Conservation (phyloP, 2,329 filamentous ascomycete genomes). For the Botrytis galanthina region DNA sequence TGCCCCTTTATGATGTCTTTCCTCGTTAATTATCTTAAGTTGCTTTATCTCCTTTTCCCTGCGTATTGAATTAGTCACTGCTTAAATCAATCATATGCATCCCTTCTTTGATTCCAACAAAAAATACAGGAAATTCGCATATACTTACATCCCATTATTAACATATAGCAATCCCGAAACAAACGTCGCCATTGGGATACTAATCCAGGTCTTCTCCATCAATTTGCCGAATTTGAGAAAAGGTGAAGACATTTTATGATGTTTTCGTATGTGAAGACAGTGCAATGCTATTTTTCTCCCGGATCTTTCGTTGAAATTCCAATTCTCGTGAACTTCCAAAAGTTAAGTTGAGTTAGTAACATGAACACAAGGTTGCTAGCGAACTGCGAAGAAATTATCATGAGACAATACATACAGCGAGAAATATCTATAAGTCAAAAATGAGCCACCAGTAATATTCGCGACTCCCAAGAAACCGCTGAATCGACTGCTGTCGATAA, state of each 20-base stretch:
- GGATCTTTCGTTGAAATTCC: not conserved
- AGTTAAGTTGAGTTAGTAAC: not conserved
- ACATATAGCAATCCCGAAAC: no score
- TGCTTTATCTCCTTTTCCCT: not conserved
- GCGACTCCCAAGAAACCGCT: not conserved
- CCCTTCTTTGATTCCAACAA: not conserved
- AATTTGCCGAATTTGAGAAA: no score
- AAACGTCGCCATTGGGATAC: no score
- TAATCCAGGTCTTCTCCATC: no score
- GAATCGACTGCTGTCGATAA: not conserved
- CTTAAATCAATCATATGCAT: not conserved
- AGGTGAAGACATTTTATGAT: no score
- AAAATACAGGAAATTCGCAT: no score
- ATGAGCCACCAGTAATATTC: not conserved
- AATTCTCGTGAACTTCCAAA: not conserved
- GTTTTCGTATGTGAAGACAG: no score
- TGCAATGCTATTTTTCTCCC: not conserved
- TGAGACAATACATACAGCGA: not conserved
- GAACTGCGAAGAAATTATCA: not conserved
- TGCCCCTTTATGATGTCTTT: not conserved
- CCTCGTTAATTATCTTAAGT: not conserved
- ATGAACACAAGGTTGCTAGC: not conserved
- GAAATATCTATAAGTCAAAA: not conserved
- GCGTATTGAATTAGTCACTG: not conserved
- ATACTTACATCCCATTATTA: no score